Base-by-base conservation (phyloP, 768 basidiomycete genomes). In the Suillus placidus region DNA sequence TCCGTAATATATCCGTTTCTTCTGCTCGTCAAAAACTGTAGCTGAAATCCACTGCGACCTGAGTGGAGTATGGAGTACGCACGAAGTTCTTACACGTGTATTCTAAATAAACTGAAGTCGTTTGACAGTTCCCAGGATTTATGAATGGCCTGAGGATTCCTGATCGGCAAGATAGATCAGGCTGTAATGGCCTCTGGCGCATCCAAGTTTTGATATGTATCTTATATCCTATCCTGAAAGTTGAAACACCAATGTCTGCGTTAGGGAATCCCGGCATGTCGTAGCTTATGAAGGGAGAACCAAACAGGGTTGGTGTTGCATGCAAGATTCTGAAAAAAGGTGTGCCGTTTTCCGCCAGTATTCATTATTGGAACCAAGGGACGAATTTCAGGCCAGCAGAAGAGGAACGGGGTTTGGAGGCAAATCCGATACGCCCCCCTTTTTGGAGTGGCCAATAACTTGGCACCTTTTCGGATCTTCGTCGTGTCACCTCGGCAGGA, bases 401-500 rank as follows among this genome's bases (percentile, higher is more conserved):
- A 30, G 26, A 52, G 51, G 30, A 52, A 52, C 14, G 51, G 16
- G 51, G 13, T 30, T 30, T 16, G 26, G 26, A 52, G 26, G 26
- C 26, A 52, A 1, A 52, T 30, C 14, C 2, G 3, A 51, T 26
- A 26, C 3, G 10, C 16, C 26, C 14, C 30, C 30, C 8, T 4
- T 18, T 4, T 30, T 9, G 51, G 4, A 30, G 16, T 30, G 3
- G 23, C 23, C 6, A 7, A 1, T 49, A 49, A 47, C 14, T 51
- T 30, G 26, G 51, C 1, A 13, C 16, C 9, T 18, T 26, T 18
- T 38, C 57, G 37, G 14, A 3, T 58, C 14, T 67, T 73, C 14
- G 62, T 73, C 62, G 71, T 73, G 30, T 72, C 66, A 52, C 69
- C 73, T 3, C 71, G 73, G 73, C 58, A 68, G 47, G 69, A 71